Base-by-base conservation (phyloP, 2,329 filamentous ascomycete genomes). In the Coleophoma eucalyptorum region DNA sequence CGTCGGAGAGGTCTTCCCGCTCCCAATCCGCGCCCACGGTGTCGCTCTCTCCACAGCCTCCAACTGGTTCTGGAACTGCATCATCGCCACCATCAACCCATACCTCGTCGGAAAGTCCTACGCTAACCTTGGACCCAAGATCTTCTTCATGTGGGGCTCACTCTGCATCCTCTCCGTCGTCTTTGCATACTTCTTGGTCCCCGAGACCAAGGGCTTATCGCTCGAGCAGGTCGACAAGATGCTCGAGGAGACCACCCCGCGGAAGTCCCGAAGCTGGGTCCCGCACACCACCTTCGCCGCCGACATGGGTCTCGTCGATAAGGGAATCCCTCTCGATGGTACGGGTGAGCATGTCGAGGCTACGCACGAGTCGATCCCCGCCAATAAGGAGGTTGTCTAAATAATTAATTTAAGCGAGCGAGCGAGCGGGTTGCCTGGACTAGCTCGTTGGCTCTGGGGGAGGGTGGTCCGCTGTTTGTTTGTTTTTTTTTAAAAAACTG, bases 11-110 rank as follows among this genome's bases (percentile, higher is more conserved):
- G 79, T 78, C 19, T 87, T 84, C 64, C 84, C 84, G 0, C 0
- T 89, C 84, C 63, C 85, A 86, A 57, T 71, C 87, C 87, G 89
- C 65, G 88, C 90, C 34, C 87, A 89, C 60, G 90, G 90, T 73
- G 89, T 95, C 53, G 90, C 81, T 61, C 78, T 95, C 35, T 92
- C 89, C 38, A 94, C 90, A 7, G 87, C 90, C 52, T 90, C 85
- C 65, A 94, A 94, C 80, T 94, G 89, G 89, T 79, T 92, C 54
- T 93, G 89, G 89, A 92, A 90, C 76, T 89, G 84, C 69, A 43
- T 75, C 65, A 80, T 81, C 59, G 76, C 80, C 55, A 77, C 89
- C 67, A 87, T 90, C 68, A 86, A 80, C 8, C 84, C 85, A 15
- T 88, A 84, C 76, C 83, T 88, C 68, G 77, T 86, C 35, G 79